phyloP scores from a whole-genome alignment of 1,284 basidiomycete species.

The Ustilago trichophora region DNA sequence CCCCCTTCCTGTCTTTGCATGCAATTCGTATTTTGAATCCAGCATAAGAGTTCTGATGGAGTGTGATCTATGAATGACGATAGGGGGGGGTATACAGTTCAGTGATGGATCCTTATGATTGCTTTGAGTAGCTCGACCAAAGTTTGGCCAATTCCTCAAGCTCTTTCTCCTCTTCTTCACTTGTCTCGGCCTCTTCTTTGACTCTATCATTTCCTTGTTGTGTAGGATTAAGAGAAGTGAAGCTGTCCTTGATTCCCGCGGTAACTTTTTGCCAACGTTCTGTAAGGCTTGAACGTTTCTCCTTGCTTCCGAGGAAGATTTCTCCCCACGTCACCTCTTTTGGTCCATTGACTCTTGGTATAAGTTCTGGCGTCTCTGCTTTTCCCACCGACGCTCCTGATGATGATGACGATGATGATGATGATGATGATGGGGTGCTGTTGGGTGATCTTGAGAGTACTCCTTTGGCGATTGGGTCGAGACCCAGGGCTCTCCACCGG shows the following conservation, averaged over 20 bases:
- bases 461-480: background rate
- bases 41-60: too few relatives aligned
- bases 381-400: too few relatives aligned
- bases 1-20: too few relatives aligned
- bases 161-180: slow-evolving; percentile 10
- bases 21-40: too few relatives aligned
- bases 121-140: slow-evolving; percentile 9
- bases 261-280: slow-evolving; percentile 26
- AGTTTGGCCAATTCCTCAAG: slow-evolving; percentile 17
- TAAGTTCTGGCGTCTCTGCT: too few relatives aligned
- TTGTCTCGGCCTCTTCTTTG: background rate
- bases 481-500: slow-evolving; percentile 16
- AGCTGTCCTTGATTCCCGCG: slow-evolving; percentile 19
- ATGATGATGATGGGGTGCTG: background rate
- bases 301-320: slow-evolving; percentile 33
- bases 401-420: too few relatives aligned
- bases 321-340: slow-evolving; percentile 32
- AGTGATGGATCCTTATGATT: too few relatives aligned
- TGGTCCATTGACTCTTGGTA: too few relatives aligned
- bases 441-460: slow-evolving; percentile 1
- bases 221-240: slow-evolving; percentile 5
- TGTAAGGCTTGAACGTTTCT: slow-evolving; percentile 11
- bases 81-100: too few relatives aligned
- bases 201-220: background rate
- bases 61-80: too few relatives aligned